Evolutionary conservation across 768 basidiomycete genomes (phyloP), one percentile per base, ranked within the genome.

Genomic region (Sarcodon aspratus): DNA sequence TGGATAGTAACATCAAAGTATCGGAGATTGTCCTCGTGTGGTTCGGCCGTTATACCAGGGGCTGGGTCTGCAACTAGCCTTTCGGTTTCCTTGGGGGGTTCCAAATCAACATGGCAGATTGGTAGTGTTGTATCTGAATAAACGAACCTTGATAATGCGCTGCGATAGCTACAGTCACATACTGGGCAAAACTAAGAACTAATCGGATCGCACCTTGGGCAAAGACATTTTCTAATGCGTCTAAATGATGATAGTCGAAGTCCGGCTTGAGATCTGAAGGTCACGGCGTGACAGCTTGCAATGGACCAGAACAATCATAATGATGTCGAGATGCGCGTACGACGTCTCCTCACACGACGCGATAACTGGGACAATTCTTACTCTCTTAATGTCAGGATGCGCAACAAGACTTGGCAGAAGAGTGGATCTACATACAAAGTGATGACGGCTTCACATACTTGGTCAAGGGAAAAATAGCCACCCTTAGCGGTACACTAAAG

Each of bases 1-100:
- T 90, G 76, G 56, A 99, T 95, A 40, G 90, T 86, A 45, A 99
- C 96, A 71, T 99, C 93, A 69, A 99, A 99, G 73, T 99, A 97
- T 47, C 96, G 77, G 50, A 99, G 71, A 67, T 99, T 99, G 61
- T 99, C 96, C 2, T 98, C 93, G 57, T 98, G 96, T 2, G 96
- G 94, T 6, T 73, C 66, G 15, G 96, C 96, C n/a, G 89, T 79
- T 50, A 99, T 98, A 46, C 96, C 96, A 17, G 96, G 96, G 2
- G 94, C 94, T 15, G 95, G 93, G 69, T 99, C 96, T 38, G 90
- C 83, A 42, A 95, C 83, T 12, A 99, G 84, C 33, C 96, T 79
- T 66, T 98, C 94, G 33, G 96, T 99, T 76, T 98, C 96, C 95
- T 98, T 58, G 27, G 40, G 42, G 45, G n/a, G 15, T 34, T 44